Conservation (phyloP, 2,329 filamentous ascomycete genomes). For the Paecilomyces fulvus region DNA sequence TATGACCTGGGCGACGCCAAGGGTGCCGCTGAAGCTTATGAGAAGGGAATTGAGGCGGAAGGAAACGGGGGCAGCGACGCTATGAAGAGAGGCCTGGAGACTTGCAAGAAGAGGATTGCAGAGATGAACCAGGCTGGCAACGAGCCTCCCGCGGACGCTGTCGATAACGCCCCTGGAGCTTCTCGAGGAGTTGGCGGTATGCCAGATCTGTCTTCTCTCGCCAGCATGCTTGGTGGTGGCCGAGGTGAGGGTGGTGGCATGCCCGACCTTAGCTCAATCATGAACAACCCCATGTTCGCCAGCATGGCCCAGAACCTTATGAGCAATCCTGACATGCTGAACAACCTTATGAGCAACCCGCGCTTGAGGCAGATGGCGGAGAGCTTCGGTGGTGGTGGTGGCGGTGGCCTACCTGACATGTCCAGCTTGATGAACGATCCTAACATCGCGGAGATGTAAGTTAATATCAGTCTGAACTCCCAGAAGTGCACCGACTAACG, state of each 20-base stretch:
- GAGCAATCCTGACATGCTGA: slow-evolving; percentile 90
- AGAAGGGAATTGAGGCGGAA: slow-evolving; percentile 85
- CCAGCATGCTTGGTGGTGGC: slow-evolving; percentile 61
- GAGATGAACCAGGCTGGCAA: slow-evolving; percentile 58
- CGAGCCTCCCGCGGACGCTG: slow-evolving; percentile 42
- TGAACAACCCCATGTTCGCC: slow-evolving; percentile 98
- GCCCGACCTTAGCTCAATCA: slow-evolving; percentile 78
- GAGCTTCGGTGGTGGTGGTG: slow-evolving; percentile 52
- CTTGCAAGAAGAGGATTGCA: slow-evolving; percentile 76
- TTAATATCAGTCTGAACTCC: slow-evolving; percentile 15
- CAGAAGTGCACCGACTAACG: slow-evolving; percentile 6
- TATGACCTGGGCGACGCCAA: slow-evolving; percentile 87
- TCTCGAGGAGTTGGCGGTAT: slow-evolving; percentile 50
- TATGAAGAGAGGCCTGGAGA: slow-evolving; percentile 96
- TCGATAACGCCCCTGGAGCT: slow-evolving; percentile 42
- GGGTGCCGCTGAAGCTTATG: slow-evolving; percentile 90
- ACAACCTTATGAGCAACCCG: slow-evolving; percentile 90
- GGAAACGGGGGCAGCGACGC: slow-evolving; percentile 90
- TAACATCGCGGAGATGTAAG: slow-evolving; percentile 85
- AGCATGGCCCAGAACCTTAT: slow-evolving; percentile 96
- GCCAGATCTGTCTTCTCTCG: slow-evolving; percentile 63
- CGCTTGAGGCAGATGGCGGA: slow-evolving; percentile 79
- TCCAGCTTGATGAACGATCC: slow-evolving; percentile 83
- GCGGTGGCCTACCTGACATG: slow-evolving; percentile 85
- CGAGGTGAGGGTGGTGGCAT: slow-evolving; percentile 59